A percentile compares a stretch with the other conserved stretches of the same genome.
These are phyloP conservation scores for Sphenostylis stenocarpa DNA, from an alignment of 306 rosid species.

Conservation along the genomic window DNA sequence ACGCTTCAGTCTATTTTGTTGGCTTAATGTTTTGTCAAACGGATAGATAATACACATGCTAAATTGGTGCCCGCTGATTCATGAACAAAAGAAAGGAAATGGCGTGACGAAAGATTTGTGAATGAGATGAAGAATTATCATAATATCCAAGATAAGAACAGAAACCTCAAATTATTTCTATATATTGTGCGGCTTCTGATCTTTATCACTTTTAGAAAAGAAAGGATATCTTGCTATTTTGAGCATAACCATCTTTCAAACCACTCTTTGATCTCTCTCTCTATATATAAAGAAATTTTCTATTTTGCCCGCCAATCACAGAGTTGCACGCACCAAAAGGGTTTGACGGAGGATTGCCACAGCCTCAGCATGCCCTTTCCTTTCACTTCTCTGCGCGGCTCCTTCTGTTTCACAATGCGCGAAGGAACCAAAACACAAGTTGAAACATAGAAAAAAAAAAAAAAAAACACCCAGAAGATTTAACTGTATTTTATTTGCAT, in stretches of 20 bases:
- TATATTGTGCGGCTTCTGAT: constrained; percentile 19
- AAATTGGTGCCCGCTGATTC: no score
- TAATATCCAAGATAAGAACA: constrained; percentile 12
- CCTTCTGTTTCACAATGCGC: not conserved
- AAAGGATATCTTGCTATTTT: constrained; percentile 20
- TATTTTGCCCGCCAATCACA: not conserved
- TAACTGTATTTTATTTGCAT: not conserved
- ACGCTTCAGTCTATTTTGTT: not conserved
- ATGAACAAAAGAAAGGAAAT: not conserved
- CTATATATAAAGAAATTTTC: not conserved
- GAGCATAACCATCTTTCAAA: constrained; percentile 15
- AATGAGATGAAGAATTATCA: not conserved
- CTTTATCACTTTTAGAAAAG: not conserved
- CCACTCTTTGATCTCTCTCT: constrained; percentile 4
- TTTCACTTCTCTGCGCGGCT: not conserved
- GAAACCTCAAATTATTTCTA: not conserved
- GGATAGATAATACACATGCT: no score
- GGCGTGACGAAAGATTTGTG: not conserved
- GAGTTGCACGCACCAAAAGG: constrained; percentile 20
- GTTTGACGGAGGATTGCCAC: constrained; percentile 39
- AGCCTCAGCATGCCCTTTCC: constrained; percentile 20
- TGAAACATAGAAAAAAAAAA: not conserved
- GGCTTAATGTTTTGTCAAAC: no score
- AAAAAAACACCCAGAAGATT: not conserved
- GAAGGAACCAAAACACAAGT: not conserved